Evolutionary conservation across 257 asterid genomes (phyloP), one percentile per base, ranked within the genome.

Genomic region (Craterostigma plantagineum): DNA sequence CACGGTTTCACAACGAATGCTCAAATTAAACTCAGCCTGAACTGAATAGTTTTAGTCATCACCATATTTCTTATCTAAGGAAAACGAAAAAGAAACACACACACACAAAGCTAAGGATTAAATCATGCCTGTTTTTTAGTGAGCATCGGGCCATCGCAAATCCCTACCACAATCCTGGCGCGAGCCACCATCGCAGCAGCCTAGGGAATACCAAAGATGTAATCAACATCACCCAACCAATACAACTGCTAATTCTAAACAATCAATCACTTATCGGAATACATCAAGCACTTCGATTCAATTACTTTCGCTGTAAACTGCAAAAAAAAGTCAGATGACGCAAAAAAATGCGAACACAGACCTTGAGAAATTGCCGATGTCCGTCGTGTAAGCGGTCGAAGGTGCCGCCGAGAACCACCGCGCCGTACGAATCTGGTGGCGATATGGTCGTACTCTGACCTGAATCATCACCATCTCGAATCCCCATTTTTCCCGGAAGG

Each of bases 351-450:
- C n/a, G n/a, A n/a, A 34, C 18, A 45, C 54, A 43, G 35, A 74
- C 92, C 93, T 74, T 74, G 52, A 87, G 83, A 68, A 87, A 87
- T 48, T 77, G 83, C 54, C 91, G 91, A 63, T 87, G 98, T 38
- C 98, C 95, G 34, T 79, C 81, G 36, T 87, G 98, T 54, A 87
- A 55, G 15, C 98, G 95, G 55, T 87, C 95, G 33, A 87, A 87
- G 48, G 98, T 87, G 50, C 98, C 98, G 0, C 98, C 98, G 38
- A 87, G 74, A 63, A 87, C 93, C 43, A 87, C 91, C 7, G 86
- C 72, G 0, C 49, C 62, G 49, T 79, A n/a, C 30, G 30, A 23
- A 23, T 23, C 30, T 23, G 30, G 30, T 23, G 65, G 63, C 11
- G 81, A 63, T 35, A 57, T 14, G 17, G 40, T 51, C 15, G 64